phyloP scores from a whole-genome alignment of 345 rosid genomes.

The Eucalyptus polybractea region DNA sequence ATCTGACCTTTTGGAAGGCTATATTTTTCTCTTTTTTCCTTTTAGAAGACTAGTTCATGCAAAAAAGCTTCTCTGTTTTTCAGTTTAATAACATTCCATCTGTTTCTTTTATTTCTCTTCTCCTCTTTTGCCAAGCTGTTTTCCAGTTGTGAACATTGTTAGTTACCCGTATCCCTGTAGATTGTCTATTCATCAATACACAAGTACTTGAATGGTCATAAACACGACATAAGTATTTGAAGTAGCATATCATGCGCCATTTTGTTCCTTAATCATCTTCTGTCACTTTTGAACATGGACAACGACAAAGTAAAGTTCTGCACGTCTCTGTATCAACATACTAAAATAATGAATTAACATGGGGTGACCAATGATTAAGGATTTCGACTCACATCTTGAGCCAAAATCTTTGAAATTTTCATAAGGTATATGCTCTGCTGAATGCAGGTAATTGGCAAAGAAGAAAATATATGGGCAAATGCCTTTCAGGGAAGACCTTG shows the following conservation, averaged over 20 bases:
- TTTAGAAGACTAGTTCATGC: neutral
- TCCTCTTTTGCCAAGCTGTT: neutral
- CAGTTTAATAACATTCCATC: neutral
- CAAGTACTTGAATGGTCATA: neutral
- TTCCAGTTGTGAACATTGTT: neutral
- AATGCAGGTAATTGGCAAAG: constrained; percentile 69
- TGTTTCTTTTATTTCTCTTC: neutral
- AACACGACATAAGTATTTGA: neutral
- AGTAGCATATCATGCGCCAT: neutral
- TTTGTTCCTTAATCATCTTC: neutral
- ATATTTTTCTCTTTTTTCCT: neutral
- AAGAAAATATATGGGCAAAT: constrained; percentile 77
- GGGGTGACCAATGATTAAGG: neutral
- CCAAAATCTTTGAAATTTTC: neutral
- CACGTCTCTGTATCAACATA: neutral
- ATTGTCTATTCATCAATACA: neutral
- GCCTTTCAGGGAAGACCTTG: constrained; percentile 77
- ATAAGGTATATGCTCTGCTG: neutral
- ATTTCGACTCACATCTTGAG: neutral
- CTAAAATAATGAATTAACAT: neutral
- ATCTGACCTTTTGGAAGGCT: neutral
- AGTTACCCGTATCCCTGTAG: neutral
- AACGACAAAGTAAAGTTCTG: neutral
- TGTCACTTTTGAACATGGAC: neutral
- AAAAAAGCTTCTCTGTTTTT: neutral